Evolutionary conservation across 2,329 filamentous ascomycete species (phyloP), one percentile per base, ranked within the genome.

Genomic region (Hypomyces rosellus): DNA sequence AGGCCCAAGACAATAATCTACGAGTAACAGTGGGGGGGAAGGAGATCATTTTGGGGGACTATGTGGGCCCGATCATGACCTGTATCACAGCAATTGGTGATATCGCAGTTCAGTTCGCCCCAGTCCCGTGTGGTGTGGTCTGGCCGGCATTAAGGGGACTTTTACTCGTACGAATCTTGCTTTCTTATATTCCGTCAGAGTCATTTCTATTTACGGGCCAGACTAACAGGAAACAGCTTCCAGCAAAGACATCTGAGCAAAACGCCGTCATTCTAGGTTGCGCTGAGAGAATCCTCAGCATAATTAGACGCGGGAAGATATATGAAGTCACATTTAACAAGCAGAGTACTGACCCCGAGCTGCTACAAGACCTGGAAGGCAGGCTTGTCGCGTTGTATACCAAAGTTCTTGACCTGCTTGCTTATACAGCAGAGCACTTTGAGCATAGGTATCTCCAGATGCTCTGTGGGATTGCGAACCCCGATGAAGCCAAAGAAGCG

Each of bases 361-460:
- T 20, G 25, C 16, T 22, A 8, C 3, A 30, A 4, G 34, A 12
- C 20, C 37, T 49, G 33, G 30, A 36, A 14, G 3, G 14, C 18
- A 8, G 15, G 30, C 39, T 49, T 16, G 9, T 44, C 30, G 39
- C 11, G 1, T 30, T 38, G 1, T 49, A 49, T 7, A 15, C 46
- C 1, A 49, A 49, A 8, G 42, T 40, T 9, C 18, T 49, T 5
- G 46, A 49, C 18, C 20, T 49, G n/a, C 46, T 49, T 49, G 46
- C 46, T 0, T 16, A 43, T 49, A 33, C 22, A 3, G 46, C 8
- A 13, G 39, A 14, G 11, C 46, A 16, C n/a, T n/a, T 49, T 1
- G 13, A 18, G 4, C 15, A 12, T 5, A 40, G 15, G 8, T 44
- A 30, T 30, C 39, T 13, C 3, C 2, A 49, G 7, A 38, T 49